Evolutionary conservation across 2,329 filamentous ascomycete genomes (phyloP), one percentile per base, ranked within the genome.

Genomic region (Aspergillus bombycis): DNA sequence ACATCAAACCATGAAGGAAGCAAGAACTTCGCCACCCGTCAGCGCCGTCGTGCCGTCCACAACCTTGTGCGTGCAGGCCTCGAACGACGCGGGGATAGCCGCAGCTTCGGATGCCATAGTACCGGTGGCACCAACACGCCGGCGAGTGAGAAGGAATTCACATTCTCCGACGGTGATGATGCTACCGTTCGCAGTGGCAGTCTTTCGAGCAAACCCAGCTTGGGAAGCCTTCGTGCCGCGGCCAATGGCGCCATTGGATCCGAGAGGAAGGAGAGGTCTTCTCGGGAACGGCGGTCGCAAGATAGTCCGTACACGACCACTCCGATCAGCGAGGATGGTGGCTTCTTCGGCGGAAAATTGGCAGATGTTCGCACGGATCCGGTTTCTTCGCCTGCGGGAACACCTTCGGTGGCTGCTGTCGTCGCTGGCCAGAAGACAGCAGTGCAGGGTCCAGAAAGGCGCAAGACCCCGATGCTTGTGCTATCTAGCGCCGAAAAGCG

Each of bases 1-100:
- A 98, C 94, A 10, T 89, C 92, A 69, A 97, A 93, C 81, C 88
- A 94, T 67, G 94, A 98, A 78, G 95, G 94, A 28, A 97, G 94
- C 88, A 83, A 97, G 87, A 99, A 99, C 83, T 99, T 99, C 80
- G 91, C 91, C 12, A 89, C 93, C 61, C 93, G 95, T 65, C 94
- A 96, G 73, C 93, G 95, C 64, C 93, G 94, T 68, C 93, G 91
- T 71, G 95, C 95, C 30, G 89, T 99, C 52, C 89, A 94, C 82
- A 97, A 93, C 75, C 86, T 99, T 57, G 92, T 97, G 65, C 91
- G 92, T 68, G 94, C 94, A 60, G 94, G 94, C 19, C 86, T 95
- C 67, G 92, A 93, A 74, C 91, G 95, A 64, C 92, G 94, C 62
- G 86, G 77, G n/a, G 75, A 86, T 84, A 91, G 86, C 80, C 84